Base-by-base conservation (phyloP, 1,284 basidiomycete species). In the Puccinia novopanici region DNA sequence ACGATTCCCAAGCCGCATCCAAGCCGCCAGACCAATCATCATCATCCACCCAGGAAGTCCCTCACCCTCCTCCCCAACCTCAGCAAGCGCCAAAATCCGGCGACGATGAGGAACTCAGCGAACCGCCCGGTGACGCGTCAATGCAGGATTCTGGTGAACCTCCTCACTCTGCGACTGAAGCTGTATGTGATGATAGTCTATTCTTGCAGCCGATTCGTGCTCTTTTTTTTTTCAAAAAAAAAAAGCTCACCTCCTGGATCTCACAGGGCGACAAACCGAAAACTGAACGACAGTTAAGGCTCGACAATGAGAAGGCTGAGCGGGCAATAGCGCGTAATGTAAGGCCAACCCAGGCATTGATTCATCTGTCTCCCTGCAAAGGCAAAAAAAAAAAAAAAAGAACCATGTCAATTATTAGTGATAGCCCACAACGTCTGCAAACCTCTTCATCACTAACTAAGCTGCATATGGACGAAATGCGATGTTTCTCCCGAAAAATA, bases 71-170 rank as follows among this genome's bases (percentile, higher is more conserved):
- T 61, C 10, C 57, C 30, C 57, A 61, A 61, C 57, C 30, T 4
- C 57, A 61, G 30, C 57, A 27, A 61, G 17, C 17, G 15, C 27
- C 30, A 12, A 30, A 34, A 61, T 61, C 57, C 15, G 57, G 9
- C 30, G 30, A 61, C 37, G 57, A 61, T 17, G 68, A 71, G 3
- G 24, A 71, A 52, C 48, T 71, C 27, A 71, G 68, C 48, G 68
- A 71, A 15, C 30, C 22, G 19, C 48, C 42, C 34, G 24, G 3
- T 34, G 68, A 34, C 68, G 68, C 68, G 68, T 71, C 68, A 15
- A 34, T 54, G 48, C 27, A 52, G 3, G 48, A 45, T 3, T 19
- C 42, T 48, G 48, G n/a, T 71, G 68, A 71, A n/a, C n/a, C n/a
- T 9, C 68, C 15, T 12, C 6, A 45, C 4, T 22, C 22, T 27